Evolutionary conservation across 2,329 filamentous ascomycete species (phyloP).

Genomic region (Aspergillus tubingensis): DNA sequence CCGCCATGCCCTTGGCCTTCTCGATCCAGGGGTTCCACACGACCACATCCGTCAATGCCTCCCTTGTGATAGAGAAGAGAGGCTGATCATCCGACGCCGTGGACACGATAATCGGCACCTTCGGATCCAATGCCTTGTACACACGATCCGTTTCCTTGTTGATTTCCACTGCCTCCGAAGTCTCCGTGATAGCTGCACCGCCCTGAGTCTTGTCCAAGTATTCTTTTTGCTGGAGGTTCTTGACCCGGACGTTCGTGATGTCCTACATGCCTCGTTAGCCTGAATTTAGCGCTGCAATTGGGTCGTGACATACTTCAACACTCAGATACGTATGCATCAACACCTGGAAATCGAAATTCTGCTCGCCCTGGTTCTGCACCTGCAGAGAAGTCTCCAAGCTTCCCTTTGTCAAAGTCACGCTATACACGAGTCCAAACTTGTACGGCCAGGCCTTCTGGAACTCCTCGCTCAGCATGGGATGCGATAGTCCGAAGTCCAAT

Average conservation of each 20-base stretch:
- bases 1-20: conserved; percentile 77
- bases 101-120: conserved; percentile 38
- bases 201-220: conserved; percentile 84
- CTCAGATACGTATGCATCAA: conserved; percentile 89
- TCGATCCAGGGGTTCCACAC: conserved; percentile 97
- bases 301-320: conserved; percentile 65
- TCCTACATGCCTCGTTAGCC: conserved; percentile 57
- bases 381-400: conserved; percentile 79
- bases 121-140: conserved; percentile 68
- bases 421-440: conserved; percentile 89
- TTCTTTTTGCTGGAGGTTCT: conserved; percentile 71
- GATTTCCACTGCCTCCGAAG: conserved; percentile 67
- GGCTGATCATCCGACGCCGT: conserved; percentile 57
- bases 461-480: conserved; percentile 68
- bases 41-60: conserved; percentile 84
- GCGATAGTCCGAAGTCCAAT: conserved; percentile 90
- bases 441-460: conserved; percentile 76
- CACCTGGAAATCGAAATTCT: conserved; percentile 86
- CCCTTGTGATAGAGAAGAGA: conserved; percentile 73
- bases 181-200: conserved; percentile 63
- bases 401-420: conserved; percentile 76
- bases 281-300: not conserved
- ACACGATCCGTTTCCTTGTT: conserved; percentile 82
- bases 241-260: conserved; percentile 70
- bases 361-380: conserved; percentile 81